Evolutionary conservation across 73 alveolate species (phyloP).

Genomic region (Urostyla sp.): DNA sequence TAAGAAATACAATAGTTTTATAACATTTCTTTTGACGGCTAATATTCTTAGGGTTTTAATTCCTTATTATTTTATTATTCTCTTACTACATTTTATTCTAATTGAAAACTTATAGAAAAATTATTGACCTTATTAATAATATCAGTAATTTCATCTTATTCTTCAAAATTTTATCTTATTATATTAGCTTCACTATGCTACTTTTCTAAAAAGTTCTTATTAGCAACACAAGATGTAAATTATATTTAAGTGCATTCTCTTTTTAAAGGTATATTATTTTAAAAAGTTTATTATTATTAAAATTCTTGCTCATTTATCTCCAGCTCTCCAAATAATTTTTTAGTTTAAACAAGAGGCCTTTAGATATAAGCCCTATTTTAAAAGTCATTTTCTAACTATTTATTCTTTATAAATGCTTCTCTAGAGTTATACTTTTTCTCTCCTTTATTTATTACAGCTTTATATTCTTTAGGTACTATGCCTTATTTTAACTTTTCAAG

Average conservation of each 20-base stretch:
- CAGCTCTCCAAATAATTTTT: background rate
- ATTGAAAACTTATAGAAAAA: background rate
- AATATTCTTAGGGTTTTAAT: background rate
- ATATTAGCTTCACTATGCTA: too few relatives aligned
- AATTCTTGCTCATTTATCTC: background rate
- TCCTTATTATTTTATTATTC: background rate
- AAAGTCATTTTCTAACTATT: slow-evolving; percentile 30
- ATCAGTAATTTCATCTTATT: too few relatives aligned
- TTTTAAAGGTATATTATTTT: slow-evolving; percentile 1
- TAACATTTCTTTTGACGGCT: background rate
- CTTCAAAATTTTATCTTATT: too few relatives aligned
- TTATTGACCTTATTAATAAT: too few relatives aligned
- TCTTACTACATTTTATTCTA: background rate
- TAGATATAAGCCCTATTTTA: slow-evolving; percentile 42
- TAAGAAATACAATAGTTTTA: background rate
- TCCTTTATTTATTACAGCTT: slow-evolving; percentile 16
- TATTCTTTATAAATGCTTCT: slow-evolving; percentile 40
- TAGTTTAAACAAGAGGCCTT: background rate
- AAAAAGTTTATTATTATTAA: background rate
- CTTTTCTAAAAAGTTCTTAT: background rate
- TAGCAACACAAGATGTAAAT: background rate
- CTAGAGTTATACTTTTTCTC: slow-evolving; percentile 38
- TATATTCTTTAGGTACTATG: slow-evolving; percentile 43
- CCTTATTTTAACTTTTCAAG: slow-evolving; percentile 45
- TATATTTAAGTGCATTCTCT: slow-evolving; percentile 37